Conservation (phyloP, 2,329 filamentous ascomycete species). For the Stachybotrys echinatus region DNA sequence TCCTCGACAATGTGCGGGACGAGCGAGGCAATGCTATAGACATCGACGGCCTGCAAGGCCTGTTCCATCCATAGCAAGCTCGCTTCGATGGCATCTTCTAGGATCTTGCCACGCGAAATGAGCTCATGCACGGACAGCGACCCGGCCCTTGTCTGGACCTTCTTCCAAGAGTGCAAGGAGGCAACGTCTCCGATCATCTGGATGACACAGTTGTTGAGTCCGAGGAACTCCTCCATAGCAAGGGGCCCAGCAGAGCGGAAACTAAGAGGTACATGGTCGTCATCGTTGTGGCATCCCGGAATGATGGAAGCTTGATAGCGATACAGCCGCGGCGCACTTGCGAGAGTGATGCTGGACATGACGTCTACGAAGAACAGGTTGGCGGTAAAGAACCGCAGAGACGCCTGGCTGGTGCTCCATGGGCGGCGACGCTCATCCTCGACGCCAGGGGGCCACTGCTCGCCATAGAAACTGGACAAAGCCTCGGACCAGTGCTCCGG, state of each 20-base stretch:
- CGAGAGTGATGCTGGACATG: conserved; percentile 41
- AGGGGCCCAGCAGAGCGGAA: conserved; percentile 22
- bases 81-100: conserved; percentile 30
- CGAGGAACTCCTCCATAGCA: conserved; percentile 45
- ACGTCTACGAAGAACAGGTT: conserved; percentile 44
- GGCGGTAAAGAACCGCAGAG: conserved; percentile 40
- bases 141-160: conserved; percentile 34
- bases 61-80: conserved; percentile 12
- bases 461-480: conserved; percentile 22
- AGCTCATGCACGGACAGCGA: conserved; percentile 41
- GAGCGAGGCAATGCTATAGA: neutral
- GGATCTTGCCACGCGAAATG: conserved; percentile 34
- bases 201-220: conserved; percentile 53
- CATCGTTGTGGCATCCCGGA: conserved; percentile 17
- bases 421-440: conserved; percentile 25
- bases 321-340: conserved; percentile 33
- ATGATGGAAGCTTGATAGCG: conserved; percentile 35
- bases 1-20: neutral
- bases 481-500: conserved; percentile 30
- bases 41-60: conserved; percentile 11
- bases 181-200: conserved; percentile 49
- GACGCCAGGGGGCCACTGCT: conserved; percentile 31
- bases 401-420: conserved; percentile 40
- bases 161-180: conserved; percentile 51
- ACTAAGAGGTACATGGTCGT: conserved; percentile 9